Evolutionary conservation across 1,284 basidiomycete genomes (phyloP).

Genomic region (Gymnopus androsaceus): DNA sequence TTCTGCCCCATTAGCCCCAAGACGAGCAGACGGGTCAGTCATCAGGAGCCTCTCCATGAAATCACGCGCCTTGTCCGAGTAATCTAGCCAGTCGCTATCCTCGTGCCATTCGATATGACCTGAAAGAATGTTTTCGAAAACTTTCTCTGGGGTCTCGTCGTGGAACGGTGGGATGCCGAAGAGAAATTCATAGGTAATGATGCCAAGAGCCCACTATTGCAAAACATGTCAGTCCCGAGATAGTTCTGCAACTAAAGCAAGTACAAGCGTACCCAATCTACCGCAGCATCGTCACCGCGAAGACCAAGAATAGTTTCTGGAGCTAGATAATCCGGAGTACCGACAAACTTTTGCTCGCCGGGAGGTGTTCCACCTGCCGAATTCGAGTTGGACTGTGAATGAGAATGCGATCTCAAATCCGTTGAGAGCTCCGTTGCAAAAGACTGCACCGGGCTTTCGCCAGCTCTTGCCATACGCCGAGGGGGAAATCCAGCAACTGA

Average conservation of each 20-base stretch:
- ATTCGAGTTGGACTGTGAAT: slow-evolving; percentile 49
- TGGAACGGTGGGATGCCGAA: slow-evolving; percentile 98
- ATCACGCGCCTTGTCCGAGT: slow-evolving; percentile 85
- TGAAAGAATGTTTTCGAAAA: slow-evolving; percentile 99
- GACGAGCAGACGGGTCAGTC: slow-evolving; percentile 76
- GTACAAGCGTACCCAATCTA: slow-evolving; percentile 83
- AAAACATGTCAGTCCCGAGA: slow-evolving; percentile 18
- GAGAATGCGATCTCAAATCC: slow-evolving; percentile 71
- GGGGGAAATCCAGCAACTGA: slow-evolving; percentile 59
- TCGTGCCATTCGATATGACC: slow-evolving; percentile 95
- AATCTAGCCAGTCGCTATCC: slow-evolving; percentile 86
- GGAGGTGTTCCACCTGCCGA: slow-evolving; percentile 61
- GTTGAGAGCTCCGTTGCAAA: slow-evolving; percentile 82
- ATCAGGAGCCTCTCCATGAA: slow-evolving; percentile 91
- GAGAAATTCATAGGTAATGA: slow-evolving; percentile 98
- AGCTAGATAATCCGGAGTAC: slow-evolving; percentile 95
- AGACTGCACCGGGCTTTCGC: slow-evolving; percentile 77
- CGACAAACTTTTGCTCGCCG: slow-evolving; percentile 91
- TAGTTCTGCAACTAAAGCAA: slow-evolving; percentile 10
- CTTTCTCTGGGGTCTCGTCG: slow-evolving; percentile 93
- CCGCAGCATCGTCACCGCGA: slow-evolving; percentile 92
- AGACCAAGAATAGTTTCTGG: slow-evolving; percentile 96
- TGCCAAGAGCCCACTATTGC: slow-evolving; percentile 91
- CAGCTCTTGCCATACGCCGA: slow-evolving; percentile 53
- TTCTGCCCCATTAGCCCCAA: slow-evolving; percentile 87